Percentiles rank a stretch among this genome's conserved stretches.
Evolutionary conservation across 306 rosid genomes (phyloP).

Genomic region (Canavalia ensiformis): DNA sequence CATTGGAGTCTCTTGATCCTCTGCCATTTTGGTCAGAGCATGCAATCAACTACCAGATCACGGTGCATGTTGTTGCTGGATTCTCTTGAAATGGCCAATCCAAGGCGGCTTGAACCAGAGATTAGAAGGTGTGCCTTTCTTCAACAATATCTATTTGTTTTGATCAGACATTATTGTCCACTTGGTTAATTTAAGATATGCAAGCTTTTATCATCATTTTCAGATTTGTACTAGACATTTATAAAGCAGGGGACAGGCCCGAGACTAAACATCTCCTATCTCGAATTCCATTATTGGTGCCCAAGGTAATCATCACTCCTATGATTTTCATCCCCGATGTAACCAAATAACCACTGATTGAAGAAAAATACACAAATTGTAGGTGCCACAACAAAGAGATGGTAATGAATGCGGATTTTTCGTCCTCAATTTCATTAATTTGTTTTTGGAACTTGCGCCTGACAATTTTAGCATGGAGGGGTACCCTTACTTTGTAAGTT

Average conservation of each 20-base stretch:
- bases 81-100: slow-evolving; percentile 70
- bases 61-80: slow-evolving; percentile 86
- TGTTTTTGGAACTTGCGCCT: slow-evolving; percentile 71
- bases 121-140: slow-evolving; percentile 66
- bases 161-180: not conserved
- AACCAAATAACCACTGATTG: slow-evolving; percentile 21
- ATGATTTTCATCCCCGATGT: slow-evolving; percentile 4
- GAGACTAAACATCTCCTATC: slow-evolving; percentile 47
- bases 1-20: slow-evolving; percentile 88
- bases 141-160: slow-evolving; percentile 37
- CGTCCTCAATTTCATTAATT: slow-evolving; percentile 74
- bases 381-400: slow-evolving; percentile 89
- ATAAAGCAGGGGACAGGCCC: slow-evolving; percentile 58
- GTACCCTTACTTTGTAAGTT: slow-evolving; percentile 82
- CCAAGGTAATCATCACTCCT: slow-evolving; percentile 51
- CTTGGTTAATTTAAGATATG: slow-evolving; percentile 11
- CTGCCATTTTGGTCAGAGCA: slow-evolving; percentile 75
- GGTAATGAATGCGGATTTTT: slow-evolving; percentile 79
- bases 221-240: slow-evolving; percentile 80
- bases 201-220: slow-evolving; percentile 39
- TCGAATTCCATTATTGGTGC: slow-evolving; percentile 74
- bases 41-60: slow-evolving; percentile 53
- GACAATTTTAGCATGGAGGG: slow-evolving; percentile 63
- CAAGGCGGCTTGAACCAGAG: slow-evolving; percentile 76
- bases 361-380: slow-evolving; percentile 37